Evolutionary conservation across 208 protist genomes (phyloP), one percentile per base, ranked within the genome.

Genomic region (Crithidia sp.): DNA sequence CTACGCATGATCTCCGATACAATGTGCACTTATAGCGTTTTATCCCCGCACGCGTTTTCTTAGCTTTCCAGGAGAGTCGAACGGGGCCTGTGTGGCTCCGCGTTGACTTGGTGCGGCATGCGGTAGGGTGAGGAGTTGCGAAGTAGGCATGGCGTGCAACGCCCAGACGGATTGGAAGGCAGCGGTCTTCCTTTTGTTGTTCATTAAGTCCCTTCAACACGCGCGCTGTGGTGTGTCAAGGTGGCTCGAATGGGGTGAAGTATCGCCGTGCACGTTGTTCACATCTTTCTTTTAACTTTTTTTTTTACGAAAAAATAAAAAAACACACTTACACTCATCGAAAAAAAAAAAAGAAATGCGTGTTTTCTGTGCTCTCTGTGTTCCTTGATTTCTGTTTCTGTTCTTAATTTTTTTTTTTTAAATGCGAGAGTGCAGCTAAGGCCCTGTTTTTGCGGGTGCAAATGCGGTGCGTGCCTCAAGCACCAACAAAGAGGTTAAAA

Each of bases 1-100:
- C 61, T 96, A 63, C 84, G 88, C 57, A 90, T 94, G 71, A 85
- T 96, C 54, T 89, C 89, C 49, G 92, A 96, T 92, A 96, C 89
- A 93, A 96, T 94, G 89, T 92, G 87, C 64, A 93, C 86, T 89
- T 96, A 96, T 96, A 93, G 89, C 69, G 86, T 92, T 78, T 91
- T 93, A 91, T 66, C 84, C 60, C 49, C 58, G 64, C 81, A 81
- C 69, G 52, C 8, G 16, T 9, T 41, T 49, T 28, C 49, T 17
- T 71, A 55, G 28, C 28, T 28, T 28, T 28, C 1, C 28, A 28
- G 28, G 28, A 28, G 28, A 28, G 28, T 28, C 28, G 28, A 28
- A 28, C 28, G 28, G 28, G 28, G 28, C 28, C 28, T 28, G 28
- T 28, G 28, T 28, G 28, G 28, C 28, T 28, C 28, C 28, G 28